Evolutionary conservation across 192 early-diverging fungal species (phyloP), one percentile per base, ranked within the genome.

Genomic region (Backusella australiensis): DNA sequence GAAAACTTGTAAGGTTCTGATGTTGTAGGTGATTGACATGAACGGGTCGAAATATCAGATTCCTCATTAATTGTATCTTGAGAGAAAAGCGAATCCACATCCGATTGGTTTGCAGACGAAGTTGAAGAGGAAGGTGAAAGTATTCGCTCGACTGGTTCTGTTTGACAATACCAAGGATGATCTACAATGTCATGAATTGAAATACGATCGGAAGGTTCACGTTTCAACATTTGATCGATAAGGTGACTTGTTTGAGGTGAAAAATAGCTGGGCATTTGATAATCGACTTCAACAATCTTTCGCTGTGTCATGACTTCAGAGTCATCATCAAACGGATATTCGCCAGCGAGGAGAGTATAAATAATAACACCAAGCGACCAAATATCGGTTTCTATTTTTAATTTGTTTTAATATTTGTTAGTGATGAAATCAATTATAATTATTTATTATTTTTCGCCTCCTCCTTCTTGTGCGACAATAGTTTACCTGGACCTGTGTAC

Each of bases 361-460:
- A 95, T 87, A 71, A 99, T 93, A 15, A 97, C 92, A 69, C 97
- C 97, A 63, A 99, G 85, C 21, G 93, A 94, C 96, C 96, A 99
- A 73, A 99, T 87, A 88, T 99, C 97, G 19, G 96, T 96, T 74
- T 80, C 82, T 81, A 68, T 42, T n/a, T 44, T 35, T 69, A 69
- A 69, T 77, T 21, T 89, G 32, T 69, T 32, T 89, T 80, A 69
- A 77, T 39, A 49, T 32, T 76, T 76, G 32, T 67, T 14, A 63
- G 17, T 17, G n/a, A 17, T 46, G 41, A 29, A 21, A 49, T 26
- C 41, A 39, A 26, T 53, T 36, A 36, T 29, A 19, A 56, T 74
- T 21, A 34, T 66, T 49, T 65, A 38, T 68, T 75, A 44, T 34
- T 34, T 69, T 41, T 35, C 15, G 29, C 34, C 29, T 69, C 14